phyloP scores from a whole-genome alignment of 2,329 filamentous ascomycete genomes.

The Nannizziopsis arthrosporioides region DNA sequence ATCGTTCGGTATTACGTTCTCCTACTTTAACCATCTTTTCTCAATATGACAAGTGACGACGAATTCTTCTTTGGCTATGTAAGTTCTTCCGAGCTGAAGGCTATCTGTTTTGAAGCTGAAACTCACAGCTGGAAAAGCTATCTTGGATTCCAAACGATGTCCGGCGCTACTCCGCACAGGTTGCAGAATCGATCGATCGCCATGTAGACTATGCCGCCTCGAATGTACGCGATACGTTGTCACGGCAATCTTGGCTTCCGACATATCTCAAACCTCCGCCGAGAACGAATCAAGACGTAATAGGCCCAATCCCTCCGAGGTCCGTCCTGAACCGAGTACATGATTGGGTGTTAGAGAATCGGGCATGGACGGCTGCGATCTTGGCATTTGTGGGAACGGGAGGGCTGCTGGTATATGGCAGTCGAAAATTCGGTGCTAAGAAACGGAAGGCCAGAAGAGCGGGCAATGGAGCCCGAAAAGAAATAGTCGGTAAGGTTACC shows the following conservation, averaged over 20 bases:
- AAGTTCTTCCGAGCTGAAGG: conserved; percentile 28
- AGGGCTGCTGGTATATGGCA: conserved; percentile 46
- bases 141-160: conserved; percentile 53
- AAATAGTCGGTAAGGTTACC: conserved; percentile 52
- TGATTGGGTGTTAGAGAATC: conserved; percentile 62
- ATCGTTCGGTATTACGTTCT: neutral
- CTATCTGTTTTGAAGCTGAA: neutral
- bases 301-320: conserved; percentile 27
- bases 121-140: conserved; percentile 34
- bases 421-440: conserved; percentile 44
- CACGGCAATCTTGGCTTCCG: conserved; percentile 61
- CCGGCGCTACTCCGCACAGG: conserved; percentile 55
- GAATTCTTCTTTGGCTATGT: conserved; percentile 68
- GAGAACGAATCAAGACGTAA: conserved; percentile 27
- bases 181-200: conserved; percentile 69
- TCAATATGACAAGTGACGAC: conserved; percentile 64
- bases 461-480: conserved; percentile 69
- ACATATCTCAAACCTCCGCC: conserved; percentile 50
- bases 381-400: conserved; percentile 59
- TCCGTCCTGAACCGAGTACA: conserved; percentile 46
- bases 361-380: conserved; percentile 59
- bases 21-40: neutral
- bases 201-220: conserved; percentile 67
- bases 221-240: conserved; percentile 56
- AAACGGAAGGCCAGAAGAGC: conserved; percentile 68